phyloP scores from a whole-genome alignment of 352 stramenopile species.

The Pythium utonaiense region DNA sequence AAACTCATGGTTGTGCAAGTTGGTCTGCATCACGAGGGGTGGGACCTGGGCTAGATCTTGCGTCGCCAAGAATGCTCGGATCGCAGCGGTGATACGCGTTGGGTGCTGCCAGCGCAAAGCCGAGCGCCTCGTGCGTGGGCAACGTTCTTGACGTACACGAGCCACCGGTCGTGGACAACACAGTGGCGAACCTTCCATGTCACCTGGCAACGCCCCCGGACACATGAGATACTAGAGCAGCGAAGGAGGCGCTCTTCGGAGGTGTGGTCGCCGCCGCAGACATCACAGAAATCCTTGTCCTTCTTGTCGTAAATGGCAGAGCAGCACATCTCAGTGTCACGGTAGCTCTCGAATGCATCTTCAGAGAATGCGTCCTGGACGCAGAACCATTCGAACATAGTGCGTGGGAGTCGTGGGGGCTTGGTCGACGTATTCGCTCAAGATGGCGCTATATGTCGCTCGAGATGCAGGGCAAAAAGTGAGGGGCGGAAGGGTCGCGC shows the following conservation, averaged over 20 bases:
- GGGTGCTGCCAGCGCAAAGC: background rate
- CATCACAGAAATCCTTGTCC: conserved; percentile 1
- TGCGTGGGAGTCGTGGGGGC: background rate
- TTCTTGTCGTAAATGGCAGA: background rate
- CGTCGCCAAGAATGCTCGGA: background rate
- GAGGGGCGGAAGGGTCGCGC: background rate
- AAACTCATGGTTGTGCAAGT: background rate
- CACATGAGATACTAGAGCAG: background rate
- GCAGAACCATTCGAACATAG: background rate
- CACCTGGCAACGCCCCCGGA: background rate
- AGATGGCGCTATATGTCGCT: too few species aligned
- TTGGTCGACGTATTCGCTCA: background rate
- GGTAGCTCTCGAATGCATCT: background rate
- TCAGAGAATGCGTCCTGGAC: background rate
- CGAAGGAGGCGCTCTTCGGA: background rate
- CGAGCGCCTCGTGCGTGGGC: background rate
- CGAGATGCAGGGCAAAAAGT: too few species aligned
- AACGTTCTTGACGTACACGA: background rate
- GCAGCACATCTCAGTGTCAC: conserved; percentile 3
- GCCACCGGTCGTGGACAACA: background rate
- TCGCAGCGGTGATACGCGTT: background rate
- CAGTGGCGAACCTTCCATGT: conserved; percentile 6
- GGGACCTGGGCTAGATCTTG: background rate
- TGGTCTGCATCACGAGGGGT: background rate
- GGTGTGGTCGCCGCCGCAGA: conserved; percentile 2